Evolutionary conservation across 345 rosid genomes (phyloP).

Genomic region (Gossypium stocksii): DNA sequence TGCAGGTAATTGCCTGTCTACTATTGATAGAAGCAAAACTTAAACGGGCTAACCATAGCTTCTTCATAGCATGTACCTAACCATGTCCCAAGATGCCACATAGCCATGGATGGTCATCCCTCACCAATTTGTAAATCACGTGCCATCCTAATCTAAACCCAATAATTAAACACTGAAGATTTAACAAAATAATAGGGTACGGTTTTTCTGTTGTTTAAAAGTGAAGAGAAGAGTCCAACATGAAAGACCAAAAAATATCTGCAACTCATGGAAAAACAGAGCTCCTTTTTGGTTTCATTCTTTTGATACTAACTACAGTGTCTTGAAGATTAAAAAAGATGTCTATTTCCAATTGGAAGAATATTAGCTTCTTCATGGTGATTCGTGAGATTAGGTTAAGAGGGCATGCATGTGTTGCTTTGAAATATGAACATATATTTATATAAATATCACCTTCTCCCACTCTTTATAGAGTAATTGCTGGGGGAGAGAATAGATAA

Average conservation of each 20-base stretch:
- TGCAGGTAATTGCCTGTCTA: not conserved
- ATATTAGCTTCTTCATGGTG: slow-evolving; percentile 53
- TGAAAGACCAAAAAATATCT: slow-evolving; percentile 9
- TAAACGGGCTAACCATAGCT: not conserved
- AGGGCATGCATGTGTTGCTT: slow-evolving; percentile 41
- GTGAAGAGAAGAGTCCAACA: not conserved
- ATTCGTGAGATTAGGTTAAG: slow-evolving; percentile 40
- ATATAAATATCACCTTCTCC: slow-evolving; percentile 26
- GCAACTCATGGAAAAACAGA: not conserved
- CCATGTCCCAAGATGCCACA: not conserved
- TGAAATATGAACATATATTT: slow-evolving; percentile 27
- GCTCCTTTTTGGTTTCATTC: not conserved
- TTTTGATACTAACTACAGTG: slow-evolving; percentile 12
- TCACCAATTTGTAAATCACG: not conserved
- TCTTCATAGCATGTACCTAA: not conserved
- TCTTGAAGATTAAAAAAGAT: slow-evolving; percentile 14
- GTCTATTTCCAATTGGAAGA: slow-evolving; percentile 31
- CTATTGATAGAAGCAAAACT: not conserved
- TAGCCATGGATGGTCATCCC: not conserved
- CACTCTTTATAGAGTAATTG: slow-evolving; percentile 20
- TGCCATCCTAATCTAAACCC: not conserved
- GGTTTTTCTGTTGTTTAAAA: not conserved
- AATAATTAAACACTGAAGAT: not conserved
- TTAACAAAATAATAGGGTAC: not conserved
- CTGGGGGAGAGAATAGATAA: not conserved